Evolutionary conservation across 2,329 filamentous ascomycete species (phyloP).

Genomic region (Colletotrichum sp.): DNA sequence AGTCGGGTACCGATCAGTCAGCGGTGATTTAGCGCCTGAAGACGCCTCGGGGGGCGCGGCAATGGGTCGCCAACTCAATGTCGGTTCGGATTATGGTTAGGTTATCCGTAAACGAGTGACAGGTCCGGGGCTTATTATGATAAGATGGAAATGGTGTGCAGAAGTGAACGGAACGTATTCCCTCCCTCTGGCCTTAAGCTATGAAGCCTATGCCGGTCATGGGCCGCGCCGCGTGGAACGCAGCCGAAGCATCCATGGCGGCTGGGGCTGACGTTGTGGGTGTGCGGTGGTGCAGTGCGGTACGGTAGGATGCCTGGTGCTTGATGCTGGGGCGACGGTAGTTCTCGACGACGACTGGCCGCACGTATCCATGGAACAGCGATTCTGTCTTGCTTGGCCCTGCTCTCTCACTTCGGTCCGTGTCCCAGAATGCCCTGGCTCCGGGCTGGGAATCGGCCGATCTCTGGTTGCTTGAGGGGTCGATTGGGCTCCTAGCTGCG

Average conservation of each 20-base stretch:
- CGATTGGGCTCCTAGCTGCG: background rate
- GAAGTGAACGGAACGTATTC: background rate
- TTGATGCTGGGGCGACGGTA: background rate
- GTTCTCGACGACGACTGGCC: background rate
- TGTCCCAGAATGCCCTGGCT: constrained; percentile 4
- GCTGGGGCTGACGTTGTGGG: background rate
- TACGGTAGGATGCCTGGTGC: background rate
- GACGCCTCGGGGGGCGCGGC: background rate
- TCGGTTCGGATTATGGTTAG: background rate
- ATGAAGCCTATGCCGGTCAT: background rate
- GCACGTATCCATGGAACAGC: background rate
- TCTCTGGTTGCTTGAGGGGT: background rate
- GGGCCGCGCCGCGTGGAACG: constrained; percentile 6
- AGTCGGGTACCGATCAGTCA: background rate
- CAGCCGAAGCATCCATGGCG: background rate
- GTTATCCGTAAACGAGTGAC: background rate
- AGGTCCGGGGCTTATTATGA: background rate
- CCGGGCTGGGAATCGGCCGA: constrained; percentile 6
- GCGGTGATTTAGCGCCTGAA: background rate
- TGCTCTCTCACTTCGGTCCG: constrained; percentile 2
- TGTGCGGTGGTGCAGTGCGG: background rate
- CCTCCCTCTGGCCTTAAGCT: background rate
- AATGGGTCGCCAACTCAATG: background rate
- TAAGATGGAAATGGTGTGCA: background rate
- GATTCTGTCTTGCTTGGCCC: background rate